These are phyloP conservation scores for Leonotis leonurus DNA, from an alignment of 257 asterid species.

Conservation along the genomic window DNA sequence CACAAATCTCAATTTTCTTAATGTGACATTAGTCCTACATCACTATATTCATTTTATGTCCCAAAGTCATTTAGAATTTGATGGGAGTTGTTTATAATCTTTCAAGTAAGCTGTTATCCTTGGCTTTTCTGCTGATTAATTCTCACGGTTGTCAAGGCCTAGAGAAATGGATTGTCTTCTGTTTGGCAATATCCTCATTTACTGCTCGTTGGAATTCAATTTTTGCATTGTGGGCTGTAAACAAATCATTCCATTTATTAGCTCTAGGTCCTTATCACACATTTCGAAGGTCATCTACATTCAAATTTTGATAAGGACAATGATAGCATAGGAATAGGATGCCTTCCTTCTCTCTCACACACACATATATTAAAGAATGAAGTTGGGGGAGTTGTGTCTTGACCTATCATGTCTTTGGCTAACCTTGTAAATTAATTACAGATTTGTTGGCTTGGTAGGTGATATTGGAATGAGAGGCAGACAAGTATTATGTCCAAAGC, in stretches of 20 bases:
- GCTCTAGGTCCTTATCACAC: slow-evolving; percentile 25
- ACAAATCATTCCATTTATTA: slow-evolving; percentile 18
- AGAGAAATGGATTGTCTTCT: slow-evolving; percentile 8
- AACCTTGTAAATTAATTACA: slow-evolving; percentile 8
- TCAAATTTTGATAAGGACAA: slow-evolving; percentile 12
- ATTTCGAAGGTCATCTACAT: slow-evolving; percentile 7
- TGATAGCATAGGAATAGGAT: no score
- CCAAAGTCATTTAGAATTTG: background rate
- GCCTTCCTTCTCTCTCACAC: background rate
- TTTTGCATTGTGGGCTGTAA: slow-evolving; percentile 24
- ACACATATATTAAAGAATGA: background rate
- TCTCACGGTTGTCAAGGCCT: slow-evolving; percentile 11
- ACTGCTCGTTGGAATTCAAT: background rate
- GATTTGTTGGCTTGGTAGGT: slow-evolving; percentile 7
- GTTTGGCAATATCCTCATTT: slow-evolving; percentile 15
- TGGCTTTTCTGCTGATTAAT: slow-evolving; percentile 3
- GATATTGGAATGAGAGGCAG: background rate
- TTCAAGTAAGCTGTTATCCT: background rate
- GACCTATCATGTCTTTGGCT: slow-evolving; percentile 16
- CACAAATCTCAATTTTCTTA: slow-evolving; percentile 4
- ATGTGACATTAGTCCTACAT: slow-evolving; percentile 6
- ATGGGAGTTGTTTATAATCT: background rate
- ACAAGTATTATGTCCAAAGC: background rate
- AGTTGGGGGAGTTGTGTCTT: background rate
- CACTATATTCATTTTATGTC: background rate